Conservation (phyloP, 306 rosid species). For the Psophocarpus tetragonolobus region DNA sequence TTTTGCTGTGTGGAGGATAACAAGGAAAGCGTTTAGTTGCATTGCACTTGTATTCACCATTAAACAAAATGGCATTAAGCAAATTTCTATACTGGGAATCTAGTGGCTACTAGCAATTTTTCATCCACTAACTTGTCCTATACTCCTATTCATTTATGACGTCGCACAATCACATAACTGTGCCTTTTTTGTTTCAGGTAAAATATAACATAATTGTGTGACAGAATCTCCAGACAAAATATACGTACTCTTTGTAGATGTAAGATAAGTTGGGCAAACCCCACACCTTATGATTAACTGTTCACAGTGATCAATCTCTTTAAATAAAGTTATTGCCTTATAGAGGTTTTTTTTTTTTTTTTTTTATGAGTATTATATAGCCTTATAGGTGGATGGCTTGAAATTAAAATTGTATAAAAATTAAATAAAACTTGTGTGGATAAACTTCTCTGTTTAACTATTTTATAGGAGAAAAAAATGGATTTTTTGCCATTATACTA, state of each 20-base stretch:
- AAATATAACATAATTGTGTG: neutral
- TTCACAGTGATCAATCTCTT: neutral
- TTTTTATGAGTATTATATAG: too few relatives aligned
- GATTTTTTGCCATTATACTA: too few relatives aligned
- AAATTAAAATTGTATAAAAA: slow-evolving; percentile 1
- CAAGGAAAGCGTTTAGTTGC: slow-evolving; percentile 22
- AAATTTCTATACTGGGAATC: neutral
- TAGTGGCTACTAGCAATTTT: slow-evolving; percentile 13
- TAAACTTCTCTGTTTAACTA: too few relatives aligned
- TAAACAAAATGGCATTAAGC: neutral
- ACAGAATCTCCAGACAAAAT: neutral
- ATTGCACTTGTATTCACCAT: slow-evolving; percentile 26
- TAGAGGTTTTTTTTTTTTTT: too few relatives aligned
- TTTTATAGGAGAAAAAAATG: too few relatives aligned
- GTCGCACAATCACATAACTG: neutral
- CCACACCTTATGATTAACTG: neutral
- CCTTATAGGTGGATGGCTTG: neutral
- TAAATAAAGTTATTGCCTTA: too few relatives aligned
- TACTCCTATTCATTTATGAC: neutral
- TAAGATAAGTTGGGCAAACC: neutral
- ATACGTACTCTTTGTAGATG: neutral
- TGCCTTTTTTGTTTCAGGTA: neutral
- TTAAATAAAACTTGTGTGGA: neutral
- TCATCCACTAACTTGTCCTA: neutral
- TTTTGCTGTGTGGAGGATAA: slow-evolving; percentile 59